phyloP scores from a whole-genome alignment of 352 stramenopile genomes.

The Pythium dissotocum region DNA sequence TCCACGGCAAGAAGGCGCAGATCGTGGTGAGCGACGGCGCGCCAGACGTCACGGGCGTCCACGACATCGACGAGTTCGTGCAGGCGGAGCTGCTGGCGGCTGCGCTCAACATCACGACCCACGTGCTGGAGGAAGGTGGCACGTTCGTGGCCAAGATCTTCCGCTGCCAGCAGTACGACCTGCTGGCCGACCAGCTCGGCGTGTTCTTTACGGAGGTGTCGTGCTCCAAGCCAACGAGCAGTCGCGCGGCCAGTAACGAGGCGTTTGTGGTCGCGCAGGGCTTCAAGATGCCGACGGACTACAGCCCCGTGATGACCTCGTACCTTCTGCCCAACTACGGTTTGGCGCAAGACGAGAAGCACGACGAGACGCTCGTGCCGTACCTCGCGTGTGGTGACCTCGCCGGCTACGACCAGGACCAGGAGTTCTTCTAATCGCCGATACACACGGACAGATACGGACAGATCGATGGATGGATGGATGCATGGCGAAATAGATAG shows the following conservation, averaged over 20 bases:
- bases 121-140: conserved; percentile 93
- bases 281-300: conserved; percentile 84
- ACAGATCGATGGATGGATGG: neutral
- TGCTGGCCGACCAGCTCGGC: conserved; percentile 95
- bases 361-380: conserved; percentile 78
- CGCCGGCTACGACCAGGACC: conserved; percentile 85
- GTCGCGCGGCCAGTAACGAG: conserved; percentile 95
- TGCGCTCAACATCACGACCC: conserved; percentile 97
- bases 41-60: conserved; percentile 99
- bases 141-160: conserved; percentile 99
- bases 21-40: conserved; percentile 99
- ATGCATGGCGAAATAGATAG: neutral
- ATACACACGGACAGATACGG: conserved; percentile 27
- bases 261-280: conserved; percentile 96
- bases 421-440: conserved; percentile 41
- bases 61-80: conserved; percentile 99
- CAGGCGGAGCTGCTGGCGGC: conserved; percentile 96
- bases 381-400: conserved; percentile 93
- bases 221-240: conserved; percentile 97
- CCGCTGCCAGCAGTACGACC: conserved; percentile 94
- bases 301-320: conserved; percentile 87
- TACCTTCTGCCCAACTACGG: conserved; percentile 71
- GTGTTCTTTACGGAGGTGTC: conserved; percentile 96
- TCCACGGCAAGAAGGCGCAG: conserved; percentile 93
- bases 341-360: conserved; percentile 40